Evolutionary conservation across 306 rosid genomes (phyloP), one percentile per base, ranked within the genome.

Genomic region (Cicer bijugum): DNA sequence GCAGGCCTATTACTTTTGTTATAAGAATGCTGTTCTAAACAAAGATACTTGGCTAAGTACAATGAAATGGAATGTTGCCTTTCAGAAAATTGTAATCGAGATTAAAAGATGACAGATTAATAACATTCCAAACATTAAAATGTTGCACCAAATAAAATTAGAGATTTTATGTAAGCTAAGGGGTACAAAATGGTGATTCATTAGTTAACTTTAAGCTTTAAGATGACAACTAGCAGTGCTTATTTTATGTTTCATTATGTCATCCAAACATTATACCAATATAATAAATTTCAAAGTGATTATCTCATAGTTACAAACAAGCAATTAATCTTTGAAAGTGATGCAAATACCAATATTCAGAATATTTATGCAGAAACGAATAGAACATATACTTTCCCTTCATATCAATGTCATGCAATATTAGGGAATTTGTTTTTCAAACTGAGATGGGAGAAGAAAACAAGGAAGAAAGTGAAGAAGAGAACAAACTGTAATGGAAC

Each of bases 401-500:
- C 28, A n/a, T 75, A 46, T 70, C 56, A 70, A 45, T 19, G n/a
- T 44, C 67, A 57, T 66, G 16, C 19, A 57, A 76, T 40, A 40
- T 45, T 48, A 12, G 35, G 46, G 35, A 40, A 11, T 40, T 62
- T n/a, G 28, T 28, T 10, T 28, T 64, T 64, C 67, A 35, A 46
- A 67, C 17, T 58, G 46, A 42, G 72, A 57, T 67, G 39, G 15
- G 76, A 48, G 48, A 50, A 75, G 40, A 53, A 75, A 52, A 53
- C 63, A 37, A 10, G 20, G 33, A 70, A 65, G 47, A 17, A 58
- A 73, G 2, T 17, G 57, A 75, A 44, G 74, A 82, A 77, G 72
- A 80, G 76, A 78, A 82, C 97, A 47, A 89, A 93, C 98, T 90
- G 98, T 40, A 90, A 86, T 7, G 98, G 93, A 39, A 93, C 96